Evolutionary conservation across 345 rosid species (phyloP).

Genomic region (Cochlearia excelsa): DNA sequence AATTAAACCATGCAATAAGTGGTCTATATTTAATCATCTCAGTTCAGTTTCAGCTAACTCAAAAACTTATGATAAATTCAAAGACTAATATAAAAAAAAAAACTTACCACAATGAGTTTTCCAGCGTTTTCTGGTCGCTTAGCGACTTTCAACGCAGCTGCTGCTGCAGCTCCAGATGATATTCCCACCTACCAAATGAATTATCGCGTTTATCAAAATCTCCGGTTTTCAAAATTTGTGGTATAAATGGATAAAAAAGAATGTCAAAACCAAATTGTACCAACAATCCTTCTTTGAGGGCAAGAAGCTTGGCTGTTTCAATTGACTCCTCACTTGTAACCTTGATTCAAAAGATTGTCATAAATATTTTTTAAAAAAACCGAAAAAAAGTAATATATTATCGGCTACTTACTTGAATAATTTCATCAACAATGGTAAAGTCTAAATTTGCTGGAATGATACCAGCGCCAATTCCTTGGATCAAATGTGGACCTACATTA

Average conservation of each 20-base stretch:
- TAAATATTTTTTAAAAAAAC: neutral
- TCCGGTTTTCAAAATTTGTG: neutral
- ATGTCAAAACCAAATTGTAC: constrained; percentile 17
- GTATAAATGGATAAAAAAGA: no score
- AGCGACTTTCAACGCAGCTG: constrained; percentile 55
- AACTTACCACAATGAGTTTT: constrained; percentile 49
- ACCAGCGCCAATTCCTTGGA: constrained; percentile 79
- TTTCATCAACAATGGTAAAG: constrained; percentile 58
- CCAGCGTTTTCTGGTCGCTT: constrained; percentile 62
- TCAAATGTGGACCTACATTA: constrained; percentile 47
- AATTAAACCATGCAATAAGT: neutral
- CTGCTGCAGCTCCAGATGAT: constrained; percentile 66
- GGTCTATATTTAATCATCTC: neutral
- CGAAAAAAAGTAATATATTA: neutral
- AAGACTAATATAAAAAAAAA: constrained; percentile 3
- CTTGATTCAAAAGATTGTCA: constrained; percentile 24
- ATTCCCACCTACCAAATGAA: constrained; percentile 50
- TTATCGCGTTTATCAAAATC: neutral
- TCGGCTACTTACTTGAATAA: constrained; percentile 56
- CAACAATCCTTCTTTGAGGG: constrained; percentile 56
- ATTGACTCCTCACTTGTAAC: constrained; percentile 49
- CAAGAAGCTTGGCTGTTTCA: constrained; percentile 51
- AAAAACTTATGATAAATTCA: no score
- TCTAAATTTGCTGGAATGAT: constrained; percentile 78
- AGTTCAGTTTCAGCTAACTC: no score